phyloP scores from a whole-genome alignment of 345 rosid species.

The Syzygium grande region DNA sequence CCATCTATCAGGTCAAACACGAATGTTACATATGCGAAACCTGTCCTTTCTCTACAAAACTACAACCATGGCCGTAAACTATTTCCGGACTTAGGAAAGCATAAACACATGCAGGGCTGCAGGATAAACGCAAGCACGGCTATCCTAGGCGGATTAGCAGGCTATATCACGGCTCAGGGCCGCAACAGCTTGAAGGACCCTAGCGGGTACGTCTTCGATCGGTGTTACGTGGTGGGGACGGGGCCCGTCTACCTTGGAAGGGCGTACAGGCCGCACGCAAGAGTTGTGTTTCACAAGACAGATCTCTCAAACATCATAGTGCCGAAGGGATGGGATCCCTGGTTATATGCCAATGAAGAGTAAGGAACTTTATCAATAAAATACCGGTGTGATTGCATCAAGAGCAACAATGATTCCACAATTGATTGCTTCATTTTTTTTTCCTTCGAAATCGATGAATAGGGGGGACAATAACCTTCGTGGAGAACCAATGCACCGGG shows the following conservation, averaged over 20 bases:
- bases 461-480: constrained; percentile 16
- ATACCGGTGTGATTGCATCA: too few species aligned
- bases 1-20: constrained; percentile 25
- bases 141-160: background rate
- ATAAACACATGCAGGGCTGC: constrained; percentile 2
- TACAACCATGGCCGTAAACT: background rate
- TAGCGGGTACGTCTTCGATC: constrained; percentile 24
- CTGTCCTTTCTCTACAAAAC: background rate
- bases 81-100: background rate
- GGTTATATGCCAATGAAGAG: constrained; percentile 21
- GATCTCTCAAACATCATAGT: constrained; percentile 3
- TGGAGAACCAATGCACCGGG: constrained; percentile 31
- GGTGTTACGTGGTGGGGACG: constrained; percentile 14
- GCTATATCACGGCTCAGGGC: constrained; percentile 37
- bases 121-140: background rate
- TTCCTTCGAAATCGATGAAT: background rate
- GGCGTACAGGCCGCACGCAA: constrained; percentile 22
- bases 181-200: background rate
- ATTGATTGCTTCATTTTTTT: background rate
- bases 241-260: constrained; percentile 27
- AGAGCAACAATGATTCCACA: background rate
- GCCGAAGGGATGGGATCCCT: constrained; percentile 35
- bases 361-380: constrained; percentile 1
- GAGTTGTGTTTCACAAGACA: constrained; percentile 20
- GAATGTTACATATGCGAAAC: background rate